Evolutionary conservation across 768 basidiomycete species (phyloP).

Genomic region (Serendipita sp.): DNA sequence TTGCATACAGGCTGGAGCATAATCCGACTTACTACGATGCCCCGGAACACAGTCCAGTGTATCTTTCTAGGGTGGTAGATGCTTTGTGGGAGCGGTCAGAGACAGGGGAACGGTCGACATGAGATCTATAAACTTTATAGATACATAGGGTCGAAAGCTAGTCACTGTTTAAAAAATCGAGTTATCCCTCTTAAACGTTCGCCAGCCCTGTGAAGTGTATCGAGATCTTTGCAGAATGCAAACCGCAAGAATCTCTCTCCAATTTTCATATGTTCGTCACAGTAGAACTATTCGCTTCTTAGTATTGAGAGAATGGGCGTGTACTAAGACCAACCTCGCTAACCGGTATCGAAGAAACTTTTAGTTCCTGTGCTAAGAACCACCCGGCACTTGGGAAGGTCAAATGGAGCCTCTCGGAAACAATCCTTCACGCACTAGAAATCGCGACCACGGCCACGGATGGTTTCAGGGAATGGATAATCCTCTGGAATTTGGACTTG

Average conservation of each 20-base stretch:
- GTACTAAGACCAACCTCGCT: conserved; percentile 55
- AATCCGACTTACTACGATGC: conserved; percentile 79
- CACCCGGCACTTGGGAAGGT: conserved; percentile 54
- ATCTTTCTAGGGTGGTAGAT: conserved; percentile 59
- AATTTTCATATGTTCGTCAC: conserved; percentile 65
- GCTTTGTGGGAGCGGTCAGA: conserved; percentile 15
- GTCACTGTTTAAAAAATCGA: conserved; percentile 33
- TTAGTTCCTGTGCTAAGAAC: conserved; percentile 83
- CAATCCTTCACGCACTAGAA: conserved; percentile 41
- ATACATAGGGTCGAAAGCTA: neutral
- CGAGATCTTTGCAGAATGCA: conserved; percentile 89
- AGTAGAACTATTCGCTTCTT: conserved; percentile 56
- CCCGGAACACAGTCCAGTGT: conserved; percentile 28
- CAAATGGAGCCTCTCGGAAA: neutral
- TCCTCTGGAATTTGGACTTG: conserved; percentile 62
- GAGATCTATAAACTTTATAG: neutral
- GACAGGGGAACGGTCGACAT: neutral
- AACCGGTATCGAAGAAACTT: conserved; percentile 86
- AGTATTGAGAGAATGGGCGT: neutral
- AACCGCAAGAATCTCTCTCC: conserved; percentile 82
- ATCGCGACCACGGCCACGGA: conserved; percentile 69
- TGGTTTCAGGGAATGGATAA: conserved; percentile 62
- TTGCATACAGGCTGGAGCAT: conserved; percentile 46
- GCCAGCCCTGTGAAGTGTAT: conserved; percentile 66
- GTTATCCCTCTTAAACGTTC: conserved; percentile 62